Percentiles rank a stretch among this genome's conserved stretches.
Conservation (phyloP, 306 rosid species). For the Begonia fuchsioides region DNA sequence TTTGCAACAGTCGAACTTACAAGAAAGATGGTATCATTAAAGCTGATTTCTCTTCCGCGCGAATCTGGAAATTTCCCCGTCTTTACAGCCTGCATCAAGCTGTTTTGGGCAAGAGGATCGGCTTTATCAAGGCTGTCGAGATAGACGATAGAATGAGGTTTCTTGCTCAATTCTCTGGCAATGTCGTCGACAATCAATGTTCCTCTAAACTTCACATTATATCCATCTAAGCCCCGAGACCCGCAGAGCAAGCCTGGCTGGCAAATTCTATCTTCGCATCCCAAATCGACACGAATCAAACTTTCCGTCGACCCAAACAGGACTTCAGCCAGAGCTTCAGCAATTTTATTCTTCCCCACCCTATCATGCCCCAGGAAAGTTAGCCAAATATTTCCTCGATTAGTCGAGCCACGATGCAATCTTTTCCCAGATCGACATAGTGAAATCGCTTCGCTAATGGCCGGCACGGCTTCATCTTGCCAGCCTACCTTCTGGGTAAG, state of each 20-base stretch:
- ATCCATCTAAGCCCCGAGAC: conserved; percentile 22
- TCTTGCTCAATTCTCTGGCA: conserved; percentile 64
- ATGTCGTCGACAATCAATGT: conserved; percentile 53
- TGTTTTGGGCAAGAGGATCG: conserved; percentile 42
- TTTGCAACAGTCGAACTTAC: conserved; percentile 22
- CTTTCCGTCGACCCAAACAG: conserved; percentile 39
- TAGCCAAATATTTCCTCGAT: conserved; percentile 67
- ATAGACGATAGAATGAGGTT: conserved; percentile 46
- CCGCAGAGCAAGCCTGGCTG: conserved; percentile 26
- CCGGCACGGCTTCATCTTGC: conserved; percentile 68
- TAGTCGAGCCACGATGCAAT: conserved; percentile 24
- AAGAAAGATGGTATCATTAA: conserved; percentile 45
- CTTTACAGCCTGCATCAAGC: conserved; percentile 55
- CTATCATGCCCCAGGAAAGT: conserved; percentile 70
- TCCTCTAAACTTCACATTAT: conserved; percentile 44
- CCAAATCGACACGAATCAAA: conserved; percentile 52
- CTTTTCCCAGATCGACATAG: conserved; percentile 32
- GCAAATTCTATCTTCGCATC: conserved; percentile 22
- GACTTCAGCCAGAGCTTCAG: conserved; percentile 50
- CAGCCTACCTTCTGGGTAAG: conserved; percentile 53
- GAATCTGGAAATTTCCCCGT: conserved; percentile 67
- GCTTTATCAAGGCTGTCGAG: conserved; percentile 68
- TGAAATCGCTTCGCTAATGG: conserved; percentile 35
- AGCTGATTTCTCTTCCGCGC: conserved; percentile 59
- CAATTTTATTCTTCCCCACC: conserved; percentile 66